Conservation (phyloP, 176 grass and related monocot species). For the bread wheat (Triticum aestivum) region IWGSC_CS_RefSeq_v2.1 NC_057797.1:49859070-49859569, state of each 20-base stretch:
- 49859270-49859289: constrained; percentile 43
- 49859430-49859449: constrained; percentile 77
- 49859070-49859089: constrained; percentile 7
- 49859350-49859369: constrained; percentile 38
- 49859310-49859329: constrained; percentile 60
- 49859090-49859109: not conserved
- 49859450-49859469: constrained; percentile 80
- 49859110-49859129: not conserved
- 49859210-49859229: constrained; percentile 15
- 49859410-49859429: constrained; percentile 60
- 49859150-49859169: constrained; percentile 97
- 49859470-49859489: constrained; percentile 84
- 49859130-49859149: constrained; percentile 35
- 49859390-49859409: constrained; percentile 95
- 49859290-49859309: constrained; percentile 96
- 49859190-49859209: constrained; percentile 81
- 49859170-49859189: constrained; percentile 98
- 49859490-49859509: constrained; percentile 87
- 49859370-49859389: constrained; percentile 66
- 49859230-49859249: not conserved
- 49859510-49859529: constrained; percentile 26
- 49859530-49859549: not conserved
- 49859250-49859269: constrained; percentile 20
- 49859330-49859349: constrained; percentile 56
- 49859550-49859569: constrained; percentile 3